Evolutionary conservation across 2,329 filamentous ascomycete genomes (phyloP).

Genomic region (Fusarium circinatum): DNA sequence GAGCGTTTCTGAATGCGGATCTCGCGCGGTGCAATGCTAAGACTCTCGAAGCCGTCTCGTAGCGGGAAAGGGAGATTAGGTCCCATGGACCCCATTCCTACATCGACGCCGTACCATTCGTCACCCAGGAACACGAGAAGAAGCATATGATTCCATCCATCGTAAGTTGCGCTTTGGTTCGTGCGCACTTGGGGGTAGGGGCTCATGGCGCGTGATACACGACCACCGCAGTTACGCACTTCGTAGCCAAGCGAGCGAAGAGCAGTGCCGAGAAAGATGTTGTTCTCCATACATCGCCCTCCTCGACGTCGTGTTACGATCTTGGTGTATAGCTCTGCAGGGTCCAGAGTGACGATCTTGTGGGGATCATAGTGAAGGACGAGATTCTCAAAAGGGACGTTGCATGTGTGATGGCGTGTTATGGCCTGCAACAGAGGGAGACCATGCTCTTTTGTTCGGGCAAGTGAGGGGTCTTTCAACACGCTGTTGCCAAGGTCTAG

Average conservation of each 20-base stretch:
- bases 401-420: background rate
- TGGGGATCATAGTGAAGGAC: background rate
- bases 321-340: background rate
- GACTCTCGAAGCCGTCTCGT: background rate
- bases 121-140: background rate
- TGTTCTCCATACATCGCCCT: background rate
- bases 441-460: background rate
- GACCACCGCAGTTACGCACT: background rate
- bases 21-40: background rate
- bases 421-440: background rate
- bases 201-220: background rate
- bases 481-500: background rate
- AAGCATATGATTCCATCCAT: conserved; percentile 6
- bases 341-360: background rate
- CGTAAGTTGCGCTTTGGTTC: background rate
- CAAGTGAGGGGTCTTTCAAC: background rate
- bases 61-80: background rate
- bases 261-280: background rate
- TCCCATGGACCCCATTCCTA: background rate
- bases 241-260: background rate
- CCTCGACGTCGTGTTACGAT: background rate
- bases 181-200: background rate
- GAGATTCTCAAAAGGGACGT: background rate
- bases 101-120: background rate
- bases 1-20: background rate